A percentile compares a stretch with the other conserved stretches of the same genome.
Evolutionary conservation across 192 early-diverging fungal genomes (phyloP).

Genomic region (Backusella macrospora): DNA sequence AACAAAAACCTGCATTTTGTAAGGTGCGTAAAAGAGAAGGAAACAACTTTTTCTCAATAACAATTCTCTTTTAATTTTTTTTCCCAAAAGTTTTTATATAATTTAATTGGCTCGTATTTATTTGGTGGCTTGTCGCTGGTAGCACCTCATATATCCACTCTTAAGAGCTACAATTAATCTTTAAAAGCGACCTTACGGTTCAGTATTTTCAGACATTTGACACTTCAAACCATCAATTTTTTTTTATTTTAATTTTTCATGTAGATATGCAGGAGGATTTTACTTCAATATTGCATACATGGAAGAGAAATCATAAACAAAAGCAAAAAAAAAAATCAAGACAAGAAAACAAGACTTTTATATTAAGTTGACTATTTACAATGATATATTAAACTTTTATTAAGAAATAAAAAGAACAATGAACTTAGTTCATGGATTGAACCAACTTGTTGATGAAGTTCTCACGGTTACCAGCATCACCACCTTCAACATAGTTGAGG

Average conservation of each 20-base stretch:
- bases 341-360: background rate
- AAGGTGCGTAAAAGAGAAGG: slow-evolving; percentile 47
- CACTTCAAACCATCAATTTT: too few species aligned
- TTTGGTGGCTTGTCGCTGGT: background rate
- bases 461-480: slow-evolving; percentile 97
- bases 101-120: background rate
- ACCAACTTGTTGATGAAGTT: slow-evolving; percentile 94
- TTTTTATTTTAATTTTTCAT: too few species aligned
- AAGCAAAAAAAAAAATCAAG: background rate
- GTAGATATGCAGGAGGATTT: too few species aligned
- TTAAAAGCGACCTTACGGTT: too few species aligned
- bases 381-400: slow-evolving; percentile 4
- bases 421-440: slow-evolving; percentile 88
- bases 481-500: slow-evolving; percentile 95
- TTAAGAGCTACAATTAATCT: too few species aligned
- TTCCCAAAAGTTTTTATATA: background rate
- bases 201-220: too few species aligned
- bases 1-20: slow-evolving; percentile 61
- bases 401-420: background rate
- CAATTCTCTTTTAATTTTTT: background rate
- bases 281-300: background rate
- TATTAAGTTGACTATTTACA: slow-evolving; percentile 10
- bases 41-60: slow-evolving; percentile 9
- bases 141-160: too few species aligned
- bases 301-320: background rate